phyloP scores from a whole-genome alignment of 179 eudicot genomes.

The Spergularia azorica region DNA sequence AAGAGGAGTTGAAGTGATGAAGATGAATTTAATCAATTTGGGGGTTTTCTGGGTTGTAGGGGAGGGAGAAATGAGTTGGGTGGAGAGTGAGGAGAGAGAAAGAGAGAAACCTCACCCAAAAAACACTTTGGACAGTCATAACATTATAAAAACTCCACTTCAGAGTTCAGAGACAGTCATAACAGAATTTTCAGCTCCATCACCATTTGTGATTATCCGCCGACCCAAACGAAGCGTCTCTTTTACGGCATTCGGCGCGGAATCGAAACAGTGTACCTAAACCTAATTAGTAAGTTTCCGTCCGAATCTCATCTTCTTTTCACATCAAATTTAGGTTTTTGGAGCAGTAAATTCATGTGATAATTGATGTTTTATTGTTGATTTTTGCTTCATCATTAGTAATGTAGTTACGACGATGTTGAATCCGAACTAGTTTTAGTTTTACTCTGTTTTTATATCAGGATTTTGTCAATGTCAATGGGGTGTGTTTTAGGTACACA shows the following conservation, averaged over 20 bases:
- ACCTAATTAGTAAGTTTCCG: constrained; percentile 3
- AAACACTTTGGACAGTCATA: too few relatives aligned
- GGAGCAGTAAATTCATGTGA: not conserved
- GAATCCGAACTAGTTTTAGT: not conserved
- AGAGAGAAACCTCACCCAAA: too few relatives aligned
- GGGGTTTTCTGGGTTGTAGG: too few relatives aligned
- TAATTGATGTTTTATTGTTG: not conserved
- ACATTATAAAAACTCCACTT: too few relatives aligned
- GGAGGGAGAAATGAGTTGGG: too few relatives aligned
- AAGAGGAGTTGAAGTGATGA: too few relatives aligned
- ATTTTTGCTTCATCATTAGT: not conserved
- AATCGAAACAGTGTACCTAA: not conserved
- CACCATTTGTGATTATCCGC: not conserved
- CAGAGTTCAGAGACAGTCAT: too few relatives aligned
- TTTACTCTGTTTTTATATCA: not conserved
- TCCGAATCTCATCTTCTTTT: not conserved
- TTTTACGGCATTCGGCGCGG: not conserved
- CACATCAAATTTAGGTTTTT: not conserved
- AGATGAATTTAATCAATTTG: too few relatives aligned
- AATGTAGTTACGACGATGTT: not conserved
- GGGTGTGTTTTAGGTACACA: too few relatives aligned
- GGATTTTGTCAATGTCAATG: not conserved
- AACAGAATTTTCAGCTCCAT: too few relatives aligned
- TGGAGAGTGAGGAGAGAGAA: too few relatives aligned
- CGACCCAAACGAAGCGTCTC: too few relatives aligned